phyloP scores from a whole-genome alignment of 2,329 filamentous ascomycete genomes.

The Falciphora oryzae region DNA sequence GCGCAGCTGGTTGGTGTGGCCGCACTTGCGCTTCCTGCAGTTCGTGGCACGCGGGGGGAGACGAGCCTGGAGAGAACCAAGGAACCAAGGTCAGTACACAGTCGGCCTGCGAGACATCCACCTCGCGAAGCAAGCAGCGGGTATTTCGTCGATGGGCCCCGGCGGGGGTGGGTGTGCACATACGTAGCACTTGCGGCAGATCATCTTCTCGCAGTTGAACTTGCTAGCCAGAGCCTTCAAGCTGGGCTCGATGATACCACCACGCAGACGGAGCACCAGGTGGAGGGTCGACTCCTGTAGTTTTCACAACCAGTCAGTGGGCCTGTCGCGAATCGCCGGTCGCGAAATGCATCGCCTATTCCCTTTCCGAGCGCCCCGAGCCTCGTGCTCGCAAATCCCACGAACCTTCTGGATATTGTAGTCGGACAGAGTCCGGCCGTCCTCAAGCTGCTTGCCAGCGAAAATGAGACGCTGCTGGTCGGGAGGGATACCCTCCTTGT shows the following conservation, averaged over 20 bases:
- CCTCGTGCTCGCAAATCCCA: conserved; percentile 16
- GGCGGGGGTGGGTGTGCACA: conserved; percentile 31
- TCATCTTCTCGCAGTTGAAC: conserved; percentile 99
- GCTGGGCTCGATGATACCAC: conserved; percentile 98
- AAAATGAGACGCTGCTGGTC: conserved; percentile 99
- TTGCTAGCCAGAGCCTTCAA: conserved; percentile 97
- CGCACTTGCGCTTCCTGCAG: conserved; percentile 99
- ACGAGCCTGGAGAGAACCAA: conserved; percentile 48
- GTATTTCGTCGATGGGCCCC: neutral
- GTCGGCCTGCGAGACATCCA: neutral
- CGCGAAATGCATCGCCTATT: neutral
- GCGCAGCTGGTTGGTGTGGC: conserved; percentile 99
- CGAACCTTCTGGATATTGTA: conserved; percentile 99
- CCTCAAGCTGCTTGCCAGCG: conserved; percentile 98
- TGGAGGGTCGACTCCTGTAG: conserved; percentile 91
- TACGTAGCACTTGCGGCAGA: conserved; percentile 99
- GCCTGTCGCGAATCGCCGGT: conserved; percentile 5
- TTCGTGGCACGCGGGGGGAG: conserved; percentile 98
- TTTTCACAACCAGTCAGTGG: conserved; percentile 12
- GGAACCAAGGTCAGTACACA: neutral
- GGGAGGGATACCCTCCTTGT: conserved; percentile 98
- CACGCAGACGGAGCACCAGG: conserved; percentile 96
- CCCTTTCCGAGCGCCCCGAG: neutral
- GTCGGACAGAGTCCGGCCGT: conserved; percentile 92
- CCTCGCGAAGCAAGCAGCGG: neutral